Evolutionary conservation across 1,284 basidiomycete genomes (phyloP).

Genomic region (Grifola frondosa): DNA sequence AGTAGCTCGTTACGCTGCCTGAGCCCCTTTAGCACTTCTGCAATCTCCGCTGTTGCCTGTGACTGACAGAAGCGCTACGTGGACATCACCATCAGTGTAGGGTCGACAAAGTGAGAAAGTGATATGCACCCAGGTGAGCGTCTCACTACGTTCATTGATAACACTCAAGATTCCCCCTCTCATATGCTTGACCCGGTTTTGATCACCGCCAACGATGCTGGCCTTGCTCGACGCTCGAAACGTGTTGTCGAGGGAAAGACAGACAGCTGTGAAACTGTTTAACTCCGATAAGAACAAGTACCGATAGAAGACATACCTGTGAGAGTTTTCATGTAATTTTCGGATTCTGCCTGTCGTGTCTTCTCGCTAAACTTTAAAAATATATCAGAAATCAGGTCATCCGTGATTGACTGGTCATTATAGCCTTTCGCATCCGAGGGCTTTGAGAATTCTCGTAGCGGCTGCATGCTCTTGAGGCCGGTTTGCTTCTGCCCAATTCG

Average conservation of each 20-base stretch:
- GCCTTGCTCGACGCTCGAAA: slow-evolving; percentile 42
- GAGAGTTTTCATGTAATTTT: too few relatives aligned
- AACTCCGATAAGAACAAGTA: too few relatives aligned
- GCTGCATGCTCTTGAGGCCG: neutral
- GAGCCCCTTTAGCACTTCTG: slow-evolving; percentile 17
- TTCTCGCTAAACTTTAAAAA: neutral
- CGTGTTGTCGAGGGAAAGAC: slow-evolving; percentile 13
- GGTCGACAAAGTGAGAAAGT: too few relatives aligned
- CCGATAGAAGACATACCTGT: too few relatives aligned
- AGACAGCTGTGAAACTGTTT: neutral
- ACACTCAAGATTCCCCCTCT: slow-evolving; percentile 17
- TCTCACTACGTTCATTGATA: slow-evolving; percentile 18
- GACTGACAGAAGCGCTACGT: slow-evolving; percentile 1
- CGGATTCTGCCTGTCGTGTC: too few relatives aligned
- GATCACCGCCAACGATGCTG: slow-evolving; percentile 1
- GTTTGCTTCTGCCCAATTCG: too few relatives aligned
- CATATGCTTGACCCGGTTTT: slow-evolving; percentile 1
- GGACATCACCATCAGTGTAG: too few relatives aligned
- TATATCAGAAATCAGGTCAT: too few relatives aligned
- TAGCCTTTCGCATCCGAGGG: neutral
- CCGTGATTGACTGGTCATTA: neutral
- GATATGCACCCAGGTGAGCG: neutral
- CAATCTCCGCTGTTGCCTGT: slow-evolving; percentile 11
- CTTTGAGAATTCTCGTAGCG: neutral
- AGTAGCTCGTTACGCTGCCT: slow-evolving; percentile 10